Conservation (phyloP, 2,329 filamentous ascomycete species). For the Phoma sp. region DNA sequence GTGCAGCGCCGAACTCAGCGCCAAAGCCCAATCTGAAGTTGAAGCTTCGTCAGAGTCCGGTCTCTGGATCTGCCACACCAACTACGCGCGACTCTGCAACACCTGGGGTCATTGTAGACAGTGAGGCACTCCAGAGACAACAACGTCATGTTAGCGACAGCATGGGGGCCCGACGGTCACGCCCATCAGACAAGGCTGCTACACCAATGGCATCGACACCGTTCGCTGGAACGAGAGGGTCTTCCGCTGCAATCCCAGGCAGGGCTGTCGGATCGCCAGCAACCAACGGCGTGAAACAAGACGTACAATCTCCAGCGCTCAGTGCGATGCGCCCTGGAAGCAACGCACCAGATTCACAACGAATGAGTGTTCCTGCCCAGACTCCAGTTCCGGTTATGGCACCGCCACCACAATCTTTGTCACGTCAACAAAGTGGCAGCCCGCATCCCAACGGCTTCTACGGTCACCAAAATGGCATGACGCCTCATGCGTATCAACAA, state of each 20-base stretch:
- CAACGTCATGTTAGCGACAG: slow-evolving; percentile 59
- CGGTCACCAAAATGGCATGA: slow-evolving; percentile 30
- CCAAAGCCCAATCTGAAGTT: slow-evolving; percentile 65
- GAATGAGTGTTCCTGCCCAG: slow-evolving; percentile 37
- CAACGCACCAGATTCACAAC: slow-evolving; percentile 41
- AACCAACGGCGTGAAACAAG: slow-evolving; percentile 46
- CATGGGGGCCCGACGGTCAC: slow-evolving; percentile 49
- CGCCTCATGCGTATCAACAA: slow-evolving; percentile 40
- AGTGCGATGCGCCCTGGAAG: slow-evolving; percentile 47
- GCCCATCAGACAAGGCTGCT: slow-evolving; percentile 34
- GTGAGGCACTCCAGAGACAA: slow-evolving; percentile 60
- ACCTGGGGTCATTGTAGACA: slow-evolving; percentile 60
- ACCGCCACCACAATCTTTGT: slow-evolving; percentile 43
- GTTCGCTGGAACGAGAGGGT: slow-evolving; percentile 34
- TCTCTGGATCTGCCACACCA: slow-evolving; percentile 49
- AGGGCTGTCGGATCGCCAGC: slow-evolving; percentile 46
- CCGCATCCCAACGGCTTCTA: slow-evolving; percentile 48
- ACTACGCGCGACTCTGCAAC: slow-evolving; percentile 50
- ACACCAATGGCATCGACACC: slow-evolving; percentile 38
- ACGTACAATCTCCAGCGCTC: slow-evolving; percentile 54
- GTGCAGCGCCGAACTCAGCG: slow-evolving; percentile 26
- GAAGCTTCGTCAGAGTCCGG: slow-evolving; percentile 55
- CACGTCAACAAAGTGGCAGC: slow-evolving; percentile 49
- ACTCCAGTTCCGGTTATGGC: slow-evolving; percentile 47
- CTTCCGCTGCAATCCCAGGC: slow-evolving; percentile 27